Conservation (phyloP, 805 yeast species). For the Teunomyces pallodes region DNA sequence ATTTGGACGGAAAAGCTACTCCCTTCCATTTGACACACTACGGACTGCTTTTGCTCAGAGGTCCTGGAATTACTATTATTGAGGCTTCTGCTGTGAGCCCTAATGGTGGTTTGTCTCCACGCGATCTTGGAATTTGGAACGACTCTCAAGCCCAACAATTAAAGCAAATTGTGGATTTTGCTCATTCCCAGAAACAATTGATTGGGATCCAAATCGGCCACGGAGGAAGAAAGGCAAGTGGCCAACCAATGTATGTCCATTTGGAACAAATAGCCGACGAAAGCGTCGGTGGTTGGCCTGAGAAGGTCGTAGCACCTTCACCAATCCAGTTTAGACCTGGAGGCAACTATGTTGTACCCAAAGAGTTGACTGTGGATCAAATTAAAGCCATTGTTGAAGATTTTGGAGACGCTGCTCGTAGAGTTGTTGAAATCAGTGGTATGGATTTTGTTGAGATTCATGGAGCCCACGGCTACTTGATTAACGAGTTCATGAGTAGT, state of each 20-base stretch:
- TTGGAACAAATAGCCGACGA: conserved; percentile 28
- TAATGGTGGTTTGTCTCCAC: conserved; percentile 26
- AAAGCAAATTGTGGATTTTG: conserved; percentile 16
- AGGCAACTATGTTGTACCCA: conserved; percentile 31
- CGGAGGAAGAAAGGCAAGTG: conserved; percentile 29
- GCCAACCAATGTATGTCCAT: conserved; percentile 27
- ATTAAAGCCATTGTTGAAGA: conserved; percentile 38
- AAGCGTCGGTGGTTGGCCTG: conserved; percentile 42
- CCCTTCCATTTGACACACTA: conserved; percentile 51
- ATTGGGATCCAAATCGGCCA: conserved; percentile 14
- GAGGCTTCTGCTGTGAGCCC: conserved; percentile 35
- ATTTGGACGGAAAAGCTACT: conserved; percentile 37
- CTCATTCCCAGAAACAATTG: conserved; percentile 12
- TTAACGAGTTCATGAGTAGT: conserved; percentile 40
- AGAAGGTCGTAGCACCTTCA: conserved; percentile 47
- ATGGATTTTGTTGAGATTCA: conserved; percentile 44
- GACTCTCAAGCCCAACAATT: conserved; percentile 27
- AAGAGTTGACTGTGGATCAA: conserved; percentile 43
- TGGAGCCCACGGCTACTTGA: conserved; percentile 39
- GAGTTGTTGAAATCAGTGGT: conserved; percentile 30
- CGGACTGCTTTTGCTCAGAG: conserved; percentile 45
- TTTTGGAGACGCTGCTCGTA: conserved; percentile 35
- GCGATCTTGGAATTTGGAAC: conserved; percentile 18
- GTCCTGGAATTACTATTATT: conserved; percentile 58
- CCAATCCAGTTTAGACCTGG: conserved; percentile 29